These are phyloP conservation scores for Coniochaeta sp. DNA, from an alignment of 2,329 filamentous ascomycete genomes.

Conservation along the genomic window DNA sequence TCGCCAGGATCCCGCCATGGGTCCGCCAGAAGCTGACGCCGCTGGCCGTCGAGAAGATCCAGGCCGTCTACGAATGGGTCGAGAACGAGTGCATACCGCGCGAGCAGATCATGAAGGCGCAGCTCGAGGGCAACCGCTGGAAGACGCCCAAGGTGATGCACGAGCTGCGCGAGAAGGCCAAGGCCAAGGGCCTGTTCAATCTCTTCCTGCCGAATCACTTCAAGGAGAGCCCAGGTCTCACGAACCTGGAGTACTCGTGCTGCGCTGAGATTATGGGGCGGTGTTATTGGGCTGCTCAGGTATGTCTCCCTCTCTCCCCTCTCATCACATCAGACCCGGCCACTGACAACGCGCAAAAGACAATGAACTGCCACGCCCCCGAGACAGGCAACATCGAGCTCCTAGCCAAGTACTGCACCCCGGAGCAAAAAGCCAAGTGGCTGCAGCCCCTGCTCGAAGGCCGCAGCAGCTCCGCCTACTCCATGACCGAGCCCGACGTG, in stretches of 20 bases:
- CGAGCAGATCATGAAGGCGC: slow-evolving; percentile 32
- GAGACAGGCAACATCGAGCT: slow-evolving; percentile 46
- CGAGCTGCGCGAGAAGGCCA: slow-evolving; percentile 29
- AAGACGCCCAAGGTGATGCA: slow-evolving; percentile 30
- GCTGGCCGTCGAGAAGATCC: slow-evolving; percentile 31
- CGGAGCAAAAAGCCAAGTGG: slow-evolving; percentile 41
- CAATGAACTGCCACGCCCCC: slow-evolving; percentile 36
- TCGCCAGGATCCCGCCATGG: not conserved
- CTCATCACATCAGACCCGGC: not conserved
- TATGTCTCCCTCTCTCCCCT: not conserved
- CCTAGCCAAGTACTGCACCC: slow-evolving; percentile 41
- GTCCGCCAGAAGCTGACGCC: slow-evolving; percentile 8
- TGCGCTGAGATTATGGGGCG: slow-evolving; percentile 37
- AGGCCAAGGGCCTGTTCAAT: slow-evolving; percentile 27
- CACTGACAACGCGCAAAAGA: slow-evolving; percentile 11
- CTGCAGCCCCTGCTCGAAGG: slow-evolving; percentile 37
- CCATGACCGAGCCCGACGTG: slow-evolving; percentile 42
- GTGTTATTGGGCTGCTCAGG: slow-evolving; percentile 31
- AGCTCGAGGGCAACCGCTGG: slow-evolving; percentile 25
- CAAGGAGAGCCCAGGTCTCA: slow-evolving; percentile 32
- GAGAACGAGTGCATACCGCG: slow-evolving; percentile 34
- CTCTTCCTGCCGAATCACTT: slow-evolving; percentile 31
- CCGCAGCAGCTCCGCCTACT: slow-evolving; percentile 38
- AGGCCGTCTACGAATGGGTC: slow-evolving; percentile 30
- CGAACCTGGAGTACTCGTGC: slow-evolving; percentile 35